A percentile compares a stretch with the other conserved stretches of the same genome.
Evolutionary conservation across 2,329 filamentous ascomycete species (phyloP).

Genomic region (Colletotrichum lindemuthianum): DNA sequence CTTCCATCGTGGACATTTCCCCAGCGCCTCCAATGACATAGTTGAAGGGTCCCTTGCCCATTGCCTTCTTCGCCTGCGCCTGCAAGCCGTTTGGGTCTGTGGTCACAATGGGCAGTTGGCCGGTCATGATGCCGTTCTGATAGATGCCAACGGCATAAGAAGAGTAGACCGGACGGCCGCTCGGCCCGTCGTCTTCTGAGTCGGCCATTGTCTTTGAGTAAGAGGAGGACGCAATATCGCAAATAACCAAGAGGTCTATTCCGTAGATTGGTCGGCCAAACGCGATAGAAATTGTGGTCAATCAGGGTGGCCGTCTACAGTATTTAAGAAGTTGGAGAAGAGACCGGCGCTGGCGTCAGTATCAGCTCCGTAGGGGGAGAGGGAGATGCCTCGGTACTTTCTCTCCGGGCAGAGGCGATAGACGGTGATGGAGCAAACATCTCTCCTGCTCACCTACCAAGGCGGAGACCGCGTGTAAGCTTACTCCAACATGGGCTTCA

Average conservation of each 20-base stretch:
- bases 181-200: slow-evolving; percentile 29
- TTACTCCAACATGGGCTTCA: no score
- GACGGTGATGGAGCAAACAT: no score
- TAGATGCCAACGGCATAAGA: slow-evolving; percentile 61
- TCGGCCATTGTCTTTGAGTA: slow-evolving; percentile 34
- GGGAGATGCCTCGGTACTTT: no score
- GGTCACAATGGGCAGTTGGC: slow-evolving; percentile 61
- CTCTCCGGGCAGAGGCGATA: no score
- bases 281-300: no score
- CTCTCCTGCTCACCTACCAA: neutral
- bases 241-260: neutral
- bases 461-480: neutral
- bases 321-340: no score
- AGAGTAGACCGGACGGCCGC: slow-evolving; percentile 47
- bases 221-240: neutral
- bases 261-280: no score
- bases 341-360: no score
- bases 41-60: slow-evolving; percentile 62
- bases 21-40: slow-evolving; percentile 73
- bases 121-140: slow-evolving; percentile 59
- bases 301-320: no score
- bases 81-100: slow-evolving; percentile 68
- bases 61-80: slow-evolving; percentile 59
- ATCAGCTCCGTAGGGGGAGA: no score
- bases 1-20: slow-evolving; percentile 68